Evolutionary conservation across 2,329 filamentous ascomycete genomes (phyloP), one percentile per base, ranked within the genome.

Genomic region (Macrophomina tecta): DNA sequence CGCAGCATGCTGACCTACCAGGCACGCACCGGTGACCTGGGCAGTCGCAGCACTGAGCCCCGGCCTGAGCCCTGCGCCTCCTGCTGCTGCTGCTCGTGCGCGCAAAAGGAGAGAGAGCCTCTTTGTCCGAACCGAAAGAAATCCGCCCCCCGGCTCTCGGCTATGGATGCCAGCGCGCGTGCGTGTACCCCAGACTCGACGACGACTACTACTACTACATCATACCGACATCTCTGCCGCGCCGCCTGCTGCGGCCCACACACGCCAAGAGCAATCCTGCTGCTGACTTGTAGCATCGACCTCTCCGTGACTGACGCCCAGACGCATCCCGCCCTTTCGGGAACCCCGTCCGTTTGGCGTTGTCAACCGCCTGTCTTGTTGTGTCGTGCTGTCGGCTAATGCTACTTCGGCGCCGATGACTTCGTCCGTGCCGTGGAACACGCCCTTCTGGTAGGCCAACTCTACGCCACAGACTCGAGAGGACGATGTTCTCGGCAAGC

Each of bases 71-170:
- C 58, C 45, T 49, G 58, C 58, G 52, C 52, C 32, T 18, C 52
- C 34, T 28, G 23, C 23, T 23, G 23, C 23, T 2, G 23, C 23
- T 23, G 23, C 14, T 52, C 32, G 18, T 55, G 42, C 30, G 30
- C 58, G 58, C 58, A 49, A 62, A 49, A 62, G 58, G 58, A 62
- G 58, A 62, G 58, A 32, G 11, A 38, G 8, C 7, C 42, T 45
- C 42, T 62, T 62, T 49, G 58, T 62, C 58, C 58, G 58, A 49
- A 30, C n/a, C 58, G 58, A 62, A 30, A 12, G 28, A 62, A 49
- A 9, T 62, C 58, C 58, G 58, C 45, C 45, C 7, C 56, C 42
- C 16, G 42, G 30, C 14, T 18, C 58, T 62, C 58, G 58, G 58
- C 30, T 62, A 62, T 61, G 38, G 4, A 23, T 23, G 23, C 23